Evolutionary conservation across 495 filamentous ascomycete species (phyloP), one percentile per base, ranked within the genome.

Genomic region (Cercophora samala): DNA sequence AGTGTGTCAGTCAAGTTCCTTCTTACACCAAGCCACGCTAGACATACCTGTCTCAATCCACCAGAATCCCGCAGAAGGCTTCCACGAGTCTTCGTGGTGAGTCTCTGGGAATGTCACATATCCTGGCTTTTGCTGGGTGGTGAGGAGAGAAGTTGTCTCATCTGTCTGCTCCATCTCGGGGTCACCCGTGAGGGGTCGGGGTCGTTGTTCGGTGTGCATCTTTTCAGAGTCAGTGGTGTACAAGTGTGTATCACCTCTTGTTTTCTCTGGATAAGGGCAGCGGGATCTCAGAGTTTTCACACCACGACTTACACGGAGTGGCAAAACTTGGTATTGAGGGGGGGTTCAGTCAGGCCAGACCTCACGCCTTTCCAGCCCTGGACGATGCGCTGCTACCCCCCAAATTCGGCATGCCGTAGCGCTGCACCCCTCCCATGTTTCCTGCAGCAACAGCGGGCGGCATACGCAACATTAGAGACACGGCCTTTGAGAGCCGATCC

Each of bases 31-130:
- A n/a, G n/a, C n/a, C n/a, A n/a, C n/a, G n/a, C n/a, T n/a, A n/a
- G n/a, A n/a, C n/a, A 22, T 70, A 78, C 77, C 75, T 24, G 72
- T 74, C 64, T 79, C 76, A 11, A 79, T 76, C 75, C 76, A 79
- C 71, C 76, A 76, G 60, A 79, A 79, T 3, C 76, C 74, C 1
- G 69, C 54, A 5, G 70, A 65, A 4, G 73, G 73, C n/a, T 61
- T 68, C 75, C 75, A 77, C 55, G 21, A 19, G 8, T 74, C 66
- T 22, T 74, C 70, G 4, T 56, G 21, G 1, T 23, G 54, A 24
- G 64, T 46, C 46, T 70, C 60, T 9, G 75, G 67, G 26, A 72
- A 69, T 0, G 70, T 72, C 37, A 65, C 72, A 59, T 77, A 72
- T 4, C 19, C 51, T 29, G 73, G 42, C 46, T 71, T 72, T 4